A percentile compares a stretch with the other conserved stretches of the same genome.
These are phyloP conservation scores for Blepharisma stoltei DNA, from an alignment of 73 alveolate species.

Conservation along the genomic window DNA sequence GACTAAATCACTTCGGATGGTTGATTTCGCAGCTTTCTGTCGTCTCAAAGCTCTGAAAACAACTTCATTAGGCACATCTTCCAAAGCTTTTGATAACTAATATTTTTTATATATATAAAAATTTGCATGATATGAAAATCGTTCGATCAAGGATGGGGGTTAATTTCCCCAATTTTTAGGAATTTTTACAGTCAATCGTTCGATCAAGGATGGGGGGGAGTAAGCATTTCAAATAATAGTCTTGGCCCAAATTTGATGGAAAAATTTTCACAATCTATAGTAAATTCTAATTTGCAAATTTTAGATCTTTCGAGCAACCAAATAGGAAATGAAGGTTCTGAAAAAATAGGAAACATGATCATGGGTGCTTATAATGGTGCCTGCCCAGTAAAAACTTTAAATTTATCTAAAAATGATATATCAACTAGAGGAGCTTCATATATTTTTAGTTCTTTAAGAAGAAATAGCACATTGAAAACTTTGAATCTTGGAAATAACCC, in stretches of 20 bases:
- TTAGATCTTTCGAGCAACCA: neutral
- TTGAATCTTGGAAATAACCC: conserved; percentile 28
- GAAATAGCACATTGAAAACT: neutral
- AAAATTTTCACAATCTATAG: neutral
- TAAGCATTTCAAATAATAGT: conserved; percentile 33
- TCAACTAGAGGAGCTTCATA: conserved; percentile 30
- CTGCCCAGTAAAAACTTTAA: conserved; percentile 30
- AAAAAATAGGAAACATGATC: neutral
- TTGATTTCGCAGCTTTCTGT: too few relatives aligned
- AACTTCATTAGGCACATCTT: too few relatives aligned
- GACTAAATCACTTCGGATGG: too few relatives aligned
- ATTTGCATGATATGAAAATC: too few relatives aligned
- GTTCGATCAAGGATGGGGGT: too few relatives aligned
- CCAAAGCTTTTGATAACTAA: too few relatives aligned
- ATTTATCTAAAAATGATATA: conserved; percentile 39
- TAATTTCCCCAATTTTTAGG: too few relatives aligned
- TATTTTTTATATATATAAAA: too few relatives aligned
- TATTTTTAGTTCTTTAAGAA: conserved; percentile 6
- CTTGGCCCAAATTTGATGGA: conserved; percentile 27
- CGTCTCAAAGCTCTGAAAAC: too few relatives aligned
- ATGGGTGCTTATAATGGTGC: conserved; percentile 5
- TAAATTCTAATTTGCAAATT: neutral
- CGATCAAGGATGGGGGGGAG: too few relatives aligned
- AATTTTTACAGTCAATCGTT: too few relatives aligned
- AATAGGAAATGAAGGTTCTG: conserved; percentile 33